phyloP scores from a whole-genome alignment of 192 early-diverging fungal species.

The Phlyctochytrium arcticum region DNA sequence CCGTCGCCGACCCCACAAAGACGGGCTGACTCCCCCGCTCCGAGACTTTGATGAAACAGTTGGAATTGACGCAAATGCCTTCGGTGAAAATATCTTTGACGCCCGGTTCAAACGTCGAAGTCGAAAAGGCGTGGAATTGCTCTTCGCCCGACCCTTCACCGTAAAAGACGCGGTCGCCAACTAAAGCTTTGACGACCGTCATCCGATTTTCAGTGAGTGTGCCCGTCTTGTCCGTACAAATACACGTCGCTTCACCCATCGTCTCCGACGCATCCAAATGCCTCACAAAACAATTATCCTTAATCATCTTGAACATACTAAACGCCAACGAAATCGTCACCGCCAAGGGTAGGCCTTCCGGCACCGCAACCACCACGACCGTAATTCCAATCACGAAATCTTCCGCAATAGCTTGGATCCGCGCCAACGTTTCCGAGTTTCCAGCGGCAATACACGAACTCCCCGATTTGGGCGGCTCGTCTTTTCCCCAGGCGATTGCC shows the following conservation, averaged over 20 bases:
- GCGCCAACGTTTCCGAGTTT: constrained; percentile 20
- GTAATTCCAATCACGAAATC: constrained; percentile 56
- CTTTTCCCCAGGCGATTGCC: constrained; percentile 38
- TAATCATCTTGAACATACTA: constrained; percentile 65
- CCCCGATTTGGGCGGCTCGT: not conserved
- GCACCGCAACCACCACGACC: constrained; percentile 60
- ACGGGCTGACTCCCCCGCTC: constrained; percentile 30
- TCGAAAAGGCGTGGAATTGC: constrained; percentile 22
- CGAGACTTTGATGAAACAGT: constrained; percentile 51
- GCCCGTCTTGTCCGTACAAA: constrained; percentile 64
- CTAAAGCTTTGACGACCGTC: constrained; percentile 51
- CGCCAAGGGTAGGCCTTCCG: constrained; percentile 62
- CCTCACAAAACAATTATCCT: constrained; percentile 60
- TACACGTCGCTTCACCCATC: constrained; percentile 60
- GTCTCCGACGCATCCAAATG: constrained; percentile 61
- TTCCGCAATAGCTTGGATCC: constrained; percentile 37
- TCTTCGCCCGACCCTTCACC: constrained; percentile 54
- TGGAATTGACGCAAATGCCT: constrained; percentile 50
- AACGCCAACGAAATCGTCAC: constrained; percentile 58
- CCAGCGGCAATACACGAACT: constrained; percentile 6
- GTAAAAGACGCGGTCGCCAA: constrained; percentile 40
- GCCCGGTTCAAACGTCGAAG: constrained; percentile 26
- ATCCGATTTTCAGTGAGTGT: constrained; percentile 61
- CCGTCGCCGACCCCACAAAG: constrained; percentile 58
- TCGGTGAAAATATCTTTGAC: constrained; percentile 39